Evolutionary conservation across 257 asterid genomes (phyloP), one percentile per base, ranked within the genome.

Genomic region (Henckelia pumila): DNA sequence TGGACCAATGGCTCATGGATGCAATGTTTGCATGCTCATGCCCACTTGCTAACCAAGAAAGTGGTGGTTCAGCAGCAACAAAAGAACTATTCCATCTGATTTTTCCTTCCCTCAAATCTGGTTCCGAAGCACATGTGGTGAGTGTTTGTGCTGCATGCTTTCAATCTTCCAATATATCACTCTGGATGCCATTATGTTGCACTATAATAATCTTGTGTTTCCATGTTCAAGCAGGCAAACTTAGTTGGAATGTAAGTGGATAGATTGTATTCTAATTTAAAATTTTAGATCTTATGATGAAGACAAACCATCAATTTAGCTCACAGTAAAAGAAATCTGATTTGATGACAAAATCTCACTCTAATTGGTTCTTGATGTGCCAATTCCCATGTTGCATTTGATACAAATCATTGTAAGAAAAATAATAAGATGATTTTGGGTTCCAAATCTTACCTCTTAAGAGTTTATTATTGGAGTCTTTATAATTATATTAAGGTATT

Each of bases 1-100:
- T 94, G 71, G 99, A 94, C 69, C 97, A 94, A 61, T 94, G 99
- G 99, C 86, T 94, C 66, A 91, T 91, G 95, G 91, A 94, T 84
- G 88, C 99, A 67, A 91, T 94, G 96, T 91, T 91, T 69, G 96
- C 96, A 14, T 88, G 97, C 71, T 94, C 99, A 6, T 90, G 97
- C 62, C 97, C 96, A 33, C 86, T 86, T 59, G 92, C 85, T 77
- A 76, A 85, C 68, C 87, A 89, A 74, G 99, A 94, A 79, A 91
- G 87, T 72, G 96, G 89, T 64, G 92, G 94, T 72, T 84, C 96
- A 64, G 95, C 89, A 32, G 87, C 89, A 25, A 84, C 93, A 67
- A 94, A 91, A 88, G 95, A 94, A 76, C 79, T 91, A 62, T 91
- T 94, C 86, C 95, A 85, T 78, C 96, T 94, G 83, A 88, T 94